phyloP scores from a whole-genome alignment of 2,329 filamentous ascomycete genomes.

The Davidsoniella neocaledoniae region DNA sequence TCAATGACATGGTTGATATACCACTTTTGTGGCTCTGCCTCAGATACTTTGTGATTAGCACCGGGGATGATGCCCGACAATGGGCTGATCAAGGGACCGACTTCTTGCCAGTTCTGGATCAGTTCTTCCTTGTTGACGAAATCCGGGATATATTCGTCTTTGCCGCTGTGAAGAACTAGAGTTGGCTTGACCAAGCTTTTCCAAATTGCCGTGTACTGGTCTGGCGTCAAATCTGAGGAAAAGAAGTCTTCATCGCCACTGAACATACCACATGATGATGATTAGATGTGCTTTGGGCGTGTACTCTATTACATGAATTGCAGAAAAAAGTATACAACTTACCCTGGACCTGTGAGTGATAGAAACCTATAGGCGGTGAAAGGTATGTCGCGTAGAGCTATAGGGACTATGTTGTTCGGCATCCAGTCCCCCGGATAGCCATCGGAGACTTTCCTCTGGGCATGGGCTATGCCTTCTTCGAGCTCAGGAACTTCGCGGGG shows the following conservation, averaged over 20 bases:
- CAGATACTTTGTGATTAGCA: slow-evolving; percentile 33
- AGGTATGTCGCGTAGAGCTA: slow-evolving; percentile 23
- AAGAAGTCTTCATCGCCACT: slow-evolving; percentile 76
- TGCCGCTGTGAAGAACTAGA: slow-evolving; percentile 46
- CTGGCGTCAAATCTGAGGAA: slow-evolving; percentile 48
- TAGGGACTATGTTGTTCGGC: slow-evolving; percentile 27
- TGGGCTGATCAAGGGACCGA: slow-evolving; percentile 29
- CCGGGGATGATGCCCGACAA: slow-evolving; percentile 36
- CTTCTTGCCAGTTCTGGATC: slow-evolving; percentile 37
- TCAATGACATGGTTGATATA: slow-evolving; percentile 28
- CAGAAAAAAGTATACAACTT: slow-evolving; percentile 16
- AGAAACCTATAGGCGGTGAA: slow-evolving; percentile 37
- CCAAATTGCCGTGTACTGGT: slow-evolving; percentile 45
- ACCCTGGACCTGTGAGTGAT: slow-evolving; percentile 34
- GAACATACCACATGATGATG: background rate
- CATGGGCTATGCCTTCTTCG: slow-evolving; percentile 29
- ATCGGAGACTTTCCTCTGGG: slow-evolving; percentile 36
- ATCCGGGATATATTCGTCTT: slow-evolving; percentile 48
- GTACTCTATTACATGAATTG: background rate
- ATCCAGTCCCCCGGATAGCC: slow-evolving; percentile 40
- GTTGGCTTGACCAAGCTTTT: slow-evolving; percentile 41
- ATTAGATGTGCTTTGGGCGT: background rate
- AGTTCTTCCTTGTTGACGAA: slow-evolving; percentile 40
- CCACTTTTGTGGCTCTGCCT: slow-evolving; percentile 30
- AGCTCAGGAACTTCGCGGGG: slow-evolving; percentile 21